Percentiles rank a stretch among this genome's conserved stretches.
Conservation (phyloP, 352 stramenopile species). For the Phytopythium sindhum region DNA sequence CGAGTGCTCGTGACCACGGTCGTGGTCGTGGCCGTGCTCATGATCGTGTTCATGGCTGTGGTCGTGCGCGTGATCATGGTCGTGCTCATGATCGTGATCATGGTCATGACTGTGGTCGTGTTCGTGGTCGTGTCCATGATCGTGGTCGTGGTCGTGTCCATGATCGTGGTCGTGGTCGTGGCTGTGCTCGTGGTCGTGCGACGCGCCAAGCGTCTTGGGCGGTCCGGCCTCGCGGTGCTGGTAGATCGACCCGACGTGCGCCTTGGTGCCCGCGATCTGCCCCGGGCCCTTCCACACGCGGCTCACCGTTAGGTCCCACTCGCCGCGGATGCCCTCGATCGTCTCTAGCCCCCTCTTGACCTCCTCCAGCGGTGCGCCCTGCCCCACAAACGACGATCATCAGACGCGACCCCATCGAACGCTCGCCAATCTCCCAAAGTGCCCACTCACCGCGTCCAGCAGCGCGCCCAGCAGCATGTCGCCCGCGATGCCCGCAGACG, state of each 20-base stretch:
- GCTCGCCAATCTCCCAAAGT: not conserved
- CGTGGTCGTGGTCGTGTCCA: slow-evolving; percentile 7
- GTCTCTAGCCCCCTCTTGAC: slow-evolving; percentile 58
- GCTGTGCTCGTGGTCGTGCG: slow-evolving; percentile 12
- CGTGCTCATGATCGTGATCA: not conserved
- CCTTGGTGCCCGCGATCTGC: slow-evolving; percentile 87
- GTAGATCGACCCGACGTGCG: slow-evolving; percentile 87
- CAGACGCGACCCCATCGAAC: not conserved
- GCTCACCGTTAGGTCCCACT: slow-evolving; percentile 80
- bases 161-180: slow-evolving; percentile 6
- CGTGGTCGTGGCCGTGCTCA: slow-evolving; percentile 5
- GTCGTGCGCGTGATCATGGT: slow-evolving; percentile 17
- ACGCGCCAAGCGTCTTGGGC: slow-evolving; percentile 13
- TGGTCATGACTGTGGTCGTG: slow-evolving; percentile 19
- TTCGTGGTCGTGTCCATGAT: slow-evolving; percentile 15
- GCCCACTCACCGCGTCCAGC: slow-evolving; percentile 78
- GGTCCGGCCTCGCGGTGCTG: slow-evolving; percentile 55
- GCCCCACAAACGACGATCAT: slow-evolving; percentile 1
- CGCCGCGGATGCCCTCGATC: slow-evolving; percentile 63
- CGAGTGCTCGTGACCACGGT: slow-evolving; percentile 26
- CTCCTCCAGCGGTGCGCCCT: slow-evolving; percentile 59
- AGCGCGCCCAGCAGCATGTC: slow-evolving; percentile 91
- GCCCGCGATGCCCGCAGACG: slow-evolving; percentile 85
- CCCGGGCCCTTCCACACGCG: slow-evolving; percentile 84
- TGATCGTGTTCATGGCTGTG: slow-evolving; percentile 15